Evolutionary conservation across 352 stramenopile species (phyloP), one percentile per base, ranked within the genome.

Genomic region (Phytophthora sansomeana): DNA sequence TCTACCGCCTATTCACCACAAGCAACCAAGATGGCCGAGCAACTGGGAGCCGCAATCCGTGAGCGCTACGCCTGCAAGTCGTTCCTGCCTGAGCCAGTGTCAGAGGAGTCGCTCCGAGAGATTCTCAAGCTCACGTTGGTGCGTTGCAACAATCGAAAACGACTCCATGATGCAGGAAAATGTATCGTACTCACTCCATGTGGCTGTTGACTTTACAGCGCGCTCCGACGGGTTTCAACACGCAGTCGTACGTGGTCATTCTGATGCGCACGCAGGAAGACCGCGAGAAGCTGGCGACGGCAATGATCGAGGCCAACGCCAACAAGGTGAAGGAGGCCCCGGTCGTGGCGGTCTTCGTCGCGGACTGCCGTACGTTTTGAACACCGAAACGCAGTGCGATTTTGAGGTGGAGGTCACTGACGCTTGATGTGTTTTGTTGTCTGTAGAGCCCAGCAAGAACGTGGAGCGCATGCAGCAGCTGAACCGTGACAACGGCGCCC

Each of bases 211-310:
- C 35, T 17, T n/a, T n/a, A n/a, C n/a, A 92, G 83, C 73, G 77
- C 36, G 83, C 86, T 4, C 79, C 85, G n/a, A 75, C 69, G n/a
- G 73, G 81, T 4, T 89, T 92, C 50, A 95, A 95, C 69, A 84
- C 73, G 47, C 84, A 92, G 62, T 66, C 81, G n/a, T 95, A 89
- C 41, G 69, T 76, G 5, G 76, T 69, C 32, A n/a, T n/a, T n/a
- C n/a, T n/a, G n/a, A n/a, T n/a, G n/a, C 77, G 82, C 41, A 78
- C 84, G 13, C 58, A 75, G 5, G 63, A 65, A 8, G 75, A 90
- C 11, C 84, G 86, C 8, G 78, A 89, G 21, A 65, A 59, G 16
- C 59, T 95, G 7, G 78, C 75, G 4, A 62, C 72, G 6, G 79
- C 80, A 5, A 92, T 94, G 83, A 75, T 95, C 7, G 78, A 67